A percentile compares a stretch with the other conserved stretches of the same genome.
Conservation (phyloP, 495 filamentous ascomycete species). For the Lasiosphaeria hispida region DNA sequence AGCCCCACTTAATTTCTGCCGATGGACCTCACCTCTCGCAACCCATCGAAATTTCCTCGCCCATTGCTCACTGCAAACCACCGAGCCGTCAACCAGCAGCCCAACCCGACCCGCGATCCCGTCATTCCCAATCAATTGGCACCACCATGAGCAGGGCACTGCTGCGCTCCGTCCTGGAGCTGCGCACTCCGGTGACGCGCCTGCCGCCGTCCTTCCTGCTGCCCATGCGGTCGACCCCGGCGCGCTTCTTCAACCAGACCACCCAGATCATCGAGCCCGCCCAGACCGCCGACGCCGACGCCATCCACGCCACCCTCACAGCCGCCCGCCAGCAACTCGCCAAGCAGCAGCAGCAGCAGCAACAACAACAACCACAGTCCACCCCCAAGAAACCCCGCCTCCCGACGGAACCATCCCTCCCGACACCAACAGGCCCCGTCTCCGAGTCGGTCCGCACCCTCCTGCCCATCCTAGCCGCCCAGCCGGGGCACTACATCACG, state of each 20-base stretch:
- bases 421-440: slow-evolving; percentile 45
- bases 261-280: slow-evolving; percentile 29
- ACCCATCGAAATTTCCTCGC: not conserved
- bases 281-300: slow-evolving; percentile 1
- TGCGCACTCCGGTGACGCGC: slow-evolving; percentile 36
- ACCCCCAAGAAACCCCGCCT: slow-evolving; percentile 23
- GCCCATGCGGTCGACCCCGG: slow-evolving; percentile 22
- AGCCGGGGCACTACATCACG: slow-evolving; percentile 81
- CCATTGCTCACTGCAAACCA: not conserved
- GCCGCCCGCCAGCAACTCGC: not conserved
- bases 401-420: slow-evolving; percentile 53
- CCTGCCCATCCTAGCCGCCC: slow-evolving; percentile 73
- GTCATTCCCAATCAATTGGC: too few relatives aligned
- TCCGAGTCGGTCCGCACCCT: slow-evolving; percentile 59
- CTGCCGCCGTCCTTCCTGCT: slow-evolving; percentile 34
- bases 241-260: slow-evolving; percentile 32
- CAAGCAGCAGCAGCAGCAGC: slow-evolving; percentile 23
- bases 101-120: not conserved
- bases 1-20: slow-evolving; percentile 1
- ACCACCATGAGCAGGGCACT: slow-evolving; percentile 44
- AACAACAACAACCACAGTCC: slow-evolving; percentile 14
- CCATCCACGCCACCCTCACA: not conserved
- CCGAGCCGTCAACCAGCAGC: not conserved
- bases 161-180: slow-evolving; percentile 49
- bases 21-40: not conserved